These are phyloP conservation scores for Heliamphora ciliata DNA, from an alignment of 179 eudicot species.

Conservation along the genomic window DNA sequence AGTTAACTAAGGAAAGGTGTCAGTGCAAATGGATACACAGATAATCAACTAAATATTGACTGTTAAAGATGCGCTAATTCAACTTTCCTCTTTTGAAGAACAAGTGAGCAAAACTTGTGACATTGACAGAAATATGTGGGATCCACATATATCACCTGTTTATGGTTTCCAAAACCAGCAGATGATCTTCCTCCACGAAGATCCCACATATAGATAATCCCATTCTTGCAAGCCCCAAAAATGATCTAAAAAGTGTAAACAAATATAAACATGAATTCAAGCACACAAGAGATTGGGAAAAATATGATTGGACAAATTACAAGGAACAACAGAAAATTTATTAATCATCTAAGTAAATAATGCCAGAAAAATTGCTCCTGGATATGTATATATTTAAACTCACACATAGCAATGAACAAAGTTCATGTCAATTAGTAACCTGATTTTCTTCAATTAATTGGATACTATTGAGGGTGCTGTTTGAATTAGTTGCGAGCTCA, in stretches of 20 bases:
- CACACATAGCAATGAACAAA: background rate
- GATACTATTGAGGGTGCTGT: constrained; percentile 57
- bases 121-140: background rate
- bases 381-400: background rate
- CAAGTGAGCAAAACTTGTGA: constrained; percentile 4
- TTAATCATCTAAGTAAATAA: background rate
- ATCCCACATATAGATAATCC: constrained; percentile 76
- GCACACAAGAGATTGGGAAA: constrained; percentile 2
- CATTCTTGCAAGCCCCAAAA: constrained; percentile 72
- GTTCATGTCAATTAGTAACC: constrained; percentile 33
- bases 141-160: constrained; percentile 37
- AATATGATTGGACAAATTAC: background rate
- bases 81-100: background rate
- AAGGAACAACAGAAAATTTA: background rate
- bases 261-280: constrained; percentile 6
- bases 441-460: constrained; percentile 58
- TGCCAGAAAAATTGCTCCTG: background rate
- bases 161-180: constrained; percentile 67
- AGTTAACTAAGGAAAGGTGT: background rate
- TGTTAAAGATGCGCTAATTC: background rate
- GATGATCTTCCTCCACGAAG: constrained; percentile 89
- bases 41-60: background rate
- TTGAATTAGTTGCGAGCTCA: constrained; percentile 59
- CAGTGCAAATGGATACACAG: background rate
- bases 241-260: constrained; percentile 36